These are phyloP conservation scores for Primulina tabacum DNA, from an alignment of 257 asterid genomes.

Conservation along the genomic window DNA sequence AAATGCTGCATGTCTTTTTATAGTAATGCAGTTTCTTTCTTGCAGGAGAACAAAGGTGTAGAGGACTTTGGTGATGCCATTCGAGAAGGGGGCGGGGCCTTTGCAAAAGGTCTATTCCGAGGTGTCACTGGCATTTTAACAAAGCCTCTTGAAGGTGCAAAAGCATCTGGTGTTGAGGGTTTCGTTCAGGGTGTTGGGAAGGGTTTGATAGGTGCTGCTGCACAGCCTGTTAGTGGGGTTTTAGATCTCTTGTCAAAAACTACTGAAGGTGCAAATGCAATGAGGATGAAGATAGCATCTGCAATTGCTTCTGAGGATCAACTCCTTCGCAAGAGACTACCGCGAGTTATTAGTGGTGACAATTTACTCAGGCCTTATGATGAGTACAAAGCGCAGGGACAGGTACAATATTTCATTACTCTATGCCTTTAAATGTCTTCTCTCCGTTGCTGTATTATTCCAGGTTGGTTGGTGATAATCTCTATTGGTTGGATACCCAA, in stretches of 20 bases:
- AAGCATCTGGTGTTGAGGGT: conserved; percentile 99
- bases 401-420: conserved; percentile 47
- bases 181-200: conserved; percentile 99
- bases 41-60: conserved; percentile 90
- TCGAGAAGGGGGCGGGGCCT: conserved; percentile 98
- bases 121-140: conserved; percentile 98
- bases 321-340: conserved; percentile 84
- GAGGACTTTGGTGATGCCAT: conserved; percentile 98
- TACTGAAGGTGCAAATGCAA: conserved; percentile 99
- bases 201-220: conserved; percentile 97
- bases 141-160: conserved; percentile 99
- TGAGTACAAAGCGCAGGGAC: conserved; percentile 90
- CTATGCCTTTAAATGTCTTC: conserved; percentile 7
- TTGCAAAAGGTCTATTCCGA: conserved; percentile 94
- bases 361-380: conserved; percentile 91
- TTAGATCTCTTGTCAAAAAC: conserved; percentile 94
- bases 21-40: conserved; percentile 12
- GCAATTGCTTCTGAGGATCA: conserved; percentile 98
- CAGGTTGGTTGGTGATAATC: conserved; percentile 21
- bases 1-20: conserved; percentile 22
- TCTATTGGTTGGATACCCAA: not conserved
- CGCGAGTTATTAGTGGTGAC: conserved; percentile 93
- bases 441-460: conserved; percentile 7
- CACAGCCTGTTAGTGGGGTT: conserved; percentile 98
- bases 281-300: conserved; percentile 95